Evolutionary conservation across 768 basidiomycete genomes (phyloP).

Genomic region (Asterophora parasitica): DNA sequence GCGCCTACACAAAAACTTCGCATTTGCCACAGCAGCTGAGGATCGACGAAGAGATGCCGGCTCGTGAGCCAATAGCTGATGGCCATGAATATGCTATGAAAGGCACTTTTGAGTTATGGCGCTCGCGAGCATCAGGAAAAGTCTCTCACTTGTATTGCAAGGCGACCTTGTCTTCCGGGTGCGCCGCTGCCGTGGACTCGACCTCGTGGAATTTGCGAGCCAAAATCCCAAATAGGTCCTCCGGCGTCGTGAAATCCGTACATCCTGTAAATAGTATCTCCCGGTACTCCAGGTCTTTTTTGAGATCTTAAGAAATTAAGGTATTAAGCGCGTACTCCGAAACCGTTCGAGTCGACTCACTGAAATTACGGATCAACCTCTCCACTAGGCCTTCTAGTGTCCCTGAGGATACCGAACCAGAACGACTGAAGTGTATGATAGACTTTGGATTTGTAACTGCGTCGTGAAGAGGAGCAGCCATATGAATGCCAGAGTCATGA

Average conservation of each 20-base stretch:
- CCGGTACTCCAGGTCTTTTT: constrained; percentile 31
- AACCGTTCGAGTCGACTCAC: constrained; percentile 18
- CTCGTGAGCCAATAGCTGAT: constrained; percentile 33
- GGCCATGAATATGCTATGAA: constrained; percentile 30
- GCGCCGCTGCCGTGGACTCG: constrained; percentile 6
- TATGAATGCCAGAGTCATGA: constrained; percentile 13
- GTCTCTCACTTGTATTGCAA: constrained; percentile 34
- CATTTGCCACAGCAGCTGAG: constrained; percentile 30
- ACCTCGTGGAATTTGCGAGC: constrained; percentile 34
- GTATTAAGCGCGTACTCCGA: not conserved
- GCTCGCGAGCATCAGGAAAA: not conserved
- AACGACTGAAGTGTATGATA: constrained; percentile 22
- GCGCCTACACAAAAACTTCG: constrained; percentile 30
- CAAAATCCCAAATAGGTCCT: constrained; percentile 34
- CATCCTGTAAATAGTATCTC: constrained; percentile 39
- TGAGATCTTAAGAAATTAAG: constrained; percentile 19
- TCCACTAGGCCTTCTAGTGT: constrained; percentile 41
- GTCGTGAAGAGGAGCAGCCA: constrained; percentile 16
- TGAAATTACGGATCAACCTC: constrained; percentile 31
- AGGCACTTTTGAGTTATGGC: not conserved
- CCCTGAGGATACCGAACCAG: constrained; percentile 32
- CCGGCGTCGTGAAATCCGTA: constrained; percentile 37
- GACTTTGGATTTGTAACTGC: constrained; percentile 21
- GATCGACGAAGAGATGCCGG: constrained; percentile 25
- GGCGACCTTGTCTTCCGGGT: constrained; percentile 24